Base-by-base conservation (phyloP, 73 alveolate species). In the Urostyla sp. region DNA sequence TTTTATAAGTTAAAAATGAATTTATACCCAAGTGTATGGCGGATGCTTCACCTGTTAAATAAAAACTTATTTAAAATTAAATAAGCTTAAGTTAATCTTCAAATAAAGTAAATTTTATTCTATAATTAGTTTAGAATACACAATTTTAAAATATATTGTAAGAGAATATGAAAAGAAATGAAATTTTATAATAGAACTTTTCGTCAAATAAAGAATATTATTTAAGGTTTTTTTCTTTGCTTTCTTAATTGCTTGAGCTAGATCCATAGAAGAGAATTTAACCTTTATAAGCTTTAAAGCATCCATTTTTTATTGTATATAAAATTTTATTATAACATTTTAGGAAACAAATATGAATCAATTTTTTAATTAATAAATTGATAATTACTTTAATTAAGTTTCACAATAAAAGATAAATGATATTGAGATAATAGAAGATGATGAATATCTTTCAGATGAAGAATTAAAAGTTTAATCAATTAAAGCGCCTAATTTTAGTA, bases 281-380 rank as follows among this genome's bases (percentile, higher is more conserved):
- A 34, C 77, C 77, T 5, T 5, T 59, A 20, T 34, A 59, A 4
- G 60, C 58, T 15, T 55, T 59, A 7, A 59, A 59, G 58, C 77
- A 59, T 59, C 77, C 77, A 15, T 59, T 59, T 20, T 59, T 59
- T 37, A 32, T 35, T 13, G 57, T 59, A 59, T 20, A 10, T 15
- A 21, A 40, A 16, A 11, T 15, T 23, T 18, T 24, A 55, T 5
- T 24, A 13, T 21, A 28, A 55, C 15, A 4, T 23, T 23, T 23
- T 55, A 55, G 61, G 23, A 8, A 32, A 50, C 36, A 7, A 18
- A 6, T 7, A 50, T 8, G 61, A 50, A 18, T 50, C 52, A 40
- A 16, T 16, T 40, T 40, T 32, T 16, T 50, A 6, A 8, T 50
- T 32, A 50, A 50, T 50, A 8, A 50, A 40, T 40, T 40, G 63